Evolutionary conservation across 108 stramenopile species (phyloP), one percentile per base, ranked within the genome.

Genomic region (Pseudonitzschia multistriata): DNA sequence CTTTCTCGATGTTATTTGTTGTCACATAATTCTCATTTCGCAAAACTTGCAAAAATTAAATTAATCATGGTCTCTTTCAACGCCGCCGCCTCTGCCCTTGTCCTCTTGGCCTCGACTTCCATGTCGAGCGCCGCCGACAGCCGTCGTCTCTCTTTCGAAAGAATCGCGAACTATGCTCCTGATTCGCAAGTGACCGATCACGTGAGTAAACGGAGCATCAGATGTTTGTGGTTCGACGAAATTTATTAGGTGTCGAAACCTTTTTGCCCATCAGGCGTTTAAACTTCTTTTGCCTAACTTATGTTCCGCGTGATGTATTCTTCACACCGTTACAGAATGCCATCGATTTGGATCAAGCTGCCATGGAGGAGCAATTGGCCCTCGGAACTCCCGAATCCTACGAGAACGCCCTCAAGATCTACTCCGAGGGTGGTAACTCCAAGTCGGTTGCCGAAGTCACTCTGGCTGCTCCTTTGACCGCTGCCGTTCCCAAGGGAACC

Each of bases 101-200:
- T 29, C 34, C 27, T 64, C 14, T 47, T 64, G 40, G 63, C 63
- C 14, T 40, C 42, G 27, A 64, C 39, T 22, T 40, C 40, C 40
- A 22, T 28, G 40, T 31, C 63, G 28, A 21, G 24, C 37, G 37
- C 40, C 39, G 36, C 25, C 28, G 59, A 59, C 30, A 47, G 40
- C 49, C 79, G 79, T 47, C 66, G 74, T 29, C 72, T 81, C 36
- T 73, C 67, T 25, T 71, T 71, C 66, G 79, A 86, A 55, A 62
- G 66, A 28, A 80, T 93, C 63, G 86, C 86, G n/a, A 77, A 74
- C 40, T 93, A 89, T 67, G 57, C 70, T 24, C 92, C 92, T n/a
- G 71, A 37, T 17, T 80, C 88, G 17, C 72, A 78, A 45, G 85
- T 91, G 17, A 86, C 80, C 25, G 81, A 76, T 76, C 85, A 93